These are phyloP conservation scores for Lolium perenne DNA, from an alignment of 176 grass and related monocot genomes.

Conservation along the genomic window DNA sequence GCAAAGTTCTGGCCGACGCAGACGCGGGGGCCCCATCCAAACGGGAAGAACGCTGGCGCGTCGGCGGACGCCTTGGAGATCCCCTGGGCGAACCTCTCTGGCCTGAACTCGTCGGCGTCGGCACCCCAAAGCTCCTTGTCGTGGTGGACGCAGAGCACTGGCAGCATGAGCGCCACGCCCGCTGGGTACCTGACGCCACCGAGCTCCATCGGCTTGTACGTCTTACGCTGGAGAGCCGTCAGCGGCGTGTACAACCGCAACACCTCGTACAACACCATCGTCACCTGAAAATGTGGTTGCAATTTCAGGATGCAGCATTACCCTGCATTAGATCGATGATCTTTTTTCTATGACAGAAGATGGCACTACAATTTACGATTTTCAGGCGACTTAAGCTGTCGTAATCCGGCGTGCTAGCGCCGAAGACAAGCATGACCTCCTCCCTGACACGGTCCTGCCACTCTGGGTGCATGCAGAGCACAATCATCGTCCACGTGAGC, in stretches of 20 bases:
- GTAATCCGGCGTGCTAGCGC: slow-evolving; percentile 49
- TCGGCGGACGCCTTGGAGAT: slow-evolving; percentile 47
- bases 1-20: slow-evolving; percentile 54
- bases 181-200: slow-evolving; percentile 56
- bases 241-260: slow-evolving; percentile 67
- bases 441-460: slow-evolving; percentile 30
- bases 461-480: slow-evolving; percentile 70
- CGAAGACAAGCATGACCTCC: slow-evolving; percentile 65
- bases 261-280: slow-evolving; percentile 80
- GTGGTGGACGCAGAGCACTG: slow-evolving; percentile 58
- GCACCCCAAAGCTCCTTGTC: slow-evolving; percentile 46
- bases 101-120: slow-evolving; percentile 49
- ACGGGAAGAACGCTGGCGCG: slow-evolving; percentile 34
- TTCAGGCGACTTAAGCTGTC: slow-evolving; percentile 51
- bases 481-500: slow-evolving; percentile 76
- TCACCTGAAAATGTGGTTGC: slow-evolving; percentile 44
- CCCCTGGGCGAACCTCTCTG: slow-evolving; percentile 51
- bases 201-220: slow-evolving; percentile 56
- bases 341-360: too few species aligned
- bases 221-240: neutral
- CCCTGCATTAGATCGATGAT: too few species aligned
- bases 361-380: slow-evolving; percentile 31
- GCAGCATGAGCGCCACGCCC: slow-evolving; percentile 52
- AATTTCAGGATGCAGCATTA: neutral
- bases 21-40: slow-evolving; percentile 42